Evolutionary conservation across 139 green algal species (phyloP).

Genomic region (Chlamydomonas sp.): DNA sequence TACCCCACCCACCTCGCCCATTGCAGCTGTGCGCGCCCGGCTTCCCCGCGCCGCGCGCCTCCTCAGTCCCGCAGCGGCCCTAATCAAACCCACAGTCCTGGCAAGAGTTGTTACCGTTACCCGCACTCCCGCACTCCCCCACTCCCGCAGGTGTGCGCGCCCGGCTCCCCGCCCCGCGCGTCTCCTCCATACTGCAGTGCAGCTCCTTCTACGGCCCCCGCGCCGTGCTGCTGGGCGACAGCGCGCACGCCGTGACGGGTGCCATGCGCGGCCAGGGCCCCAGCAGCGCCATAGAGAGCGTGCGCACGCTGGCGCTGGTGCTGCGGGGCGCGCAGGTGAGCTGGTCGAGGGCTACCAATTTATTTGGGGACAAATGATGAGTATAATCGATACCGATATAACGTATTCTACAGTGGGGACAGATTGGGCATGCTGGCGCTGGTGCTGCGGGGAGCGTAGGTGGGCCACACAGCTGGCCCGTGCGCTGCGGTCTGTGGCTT

Average conservation of each 20-base stretch:
- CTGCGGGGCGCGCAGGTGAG: conserved; percentile 28
- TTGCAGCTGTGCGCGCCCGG: too few relatives aligned
- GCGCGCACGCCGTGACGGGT: conserved; percentile 44
- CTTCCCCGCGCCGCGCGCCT: too few relatives aligned
- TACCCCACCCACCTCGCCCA: too few relatives aligned
- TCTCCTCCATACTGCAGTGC: conserved; percentile 18
- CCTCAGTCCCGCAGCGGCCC: too few relatives aligned
- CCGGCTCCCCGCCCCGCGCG: background rate
- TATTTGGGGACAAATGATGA: background rate
- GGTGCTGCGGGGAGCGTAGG: conserved; percentile 32
- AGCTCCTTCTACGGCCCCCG: conserved; percentile 38
- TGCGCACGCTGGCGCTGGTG: conserved; percentile 37
- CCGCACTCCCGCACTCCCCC: background rate
- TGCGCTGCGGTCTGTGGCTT: too few relatives aligned
- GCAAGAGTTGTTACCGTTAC: background rate
- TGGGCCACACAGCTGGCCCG: background rate
- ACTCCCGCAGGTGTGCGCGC: conserved; percentile 1
- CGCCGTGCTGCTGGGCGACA: conserved; percentile 41
- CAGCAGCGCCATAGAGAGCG: conserved; percentile 28
- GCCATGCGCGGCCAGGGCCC: conserved; percentile 5
- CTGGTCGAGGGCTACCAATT: background rate
- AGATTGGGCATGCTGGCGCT: background rate
- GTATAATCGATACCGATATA: too few relatives aligned
- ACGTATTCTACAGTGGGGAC: too few relatives aligned
- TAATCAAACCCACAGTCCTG: background rate